Conservation (phyloP, 306 rosid species). For the Astragalus membranaceus region DNA sequence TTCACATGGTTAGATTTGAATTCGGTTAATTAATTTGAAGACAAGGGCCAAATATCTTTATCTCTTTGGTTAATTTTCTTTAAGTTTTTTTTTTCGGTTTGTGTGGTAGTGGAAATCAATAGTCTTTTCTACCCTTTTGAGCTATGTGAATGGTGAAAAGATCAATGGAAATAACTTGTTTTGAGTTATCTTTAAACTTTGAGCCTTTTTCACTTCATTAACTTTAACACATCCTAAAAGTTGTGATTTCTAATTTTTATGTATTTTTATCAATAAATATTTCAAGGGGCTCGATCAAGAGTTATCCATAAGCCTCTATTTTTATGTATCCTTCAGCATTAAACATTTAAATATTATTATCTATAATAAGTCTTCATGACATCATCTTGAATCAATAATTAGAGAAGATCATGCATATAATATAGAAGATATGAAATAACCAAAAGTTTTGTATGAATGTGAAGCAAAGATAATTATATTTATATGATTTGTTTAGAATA, state of each 20-base stretch:
- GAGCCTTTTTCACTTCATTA: constrained; percentile 12
- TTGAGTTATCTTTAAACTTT: constrained; percentile 20
- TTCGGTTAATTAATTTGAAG: not conserved
- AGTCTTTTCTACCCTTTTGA: constrained; percentile 24
- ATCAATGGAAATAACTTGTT: constrained; percentile 36
- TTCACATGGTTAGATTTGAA: too few relatives aligned
- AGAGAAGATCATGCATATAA: not conserved
- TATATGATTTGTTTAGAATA: constrained; percentile 17
- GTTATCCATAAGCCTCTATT: not conserved
- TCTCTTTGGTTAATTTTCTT: not conserved
- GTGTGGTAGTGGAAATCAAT: constrained; percentile 19
- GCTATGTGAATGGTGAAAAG: constrained; percentile 35
- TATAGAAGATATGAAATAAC: constrained; percentile 2
- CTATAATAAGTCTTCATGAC: not conserved
- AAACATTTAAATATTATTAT: not conserved
- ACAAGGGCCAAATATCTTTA: constrained; percentile 2
- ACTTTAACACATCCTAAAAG: not conserved
- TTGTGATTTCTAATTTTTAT: not conserved
- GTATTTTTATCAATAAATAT: not conserved
- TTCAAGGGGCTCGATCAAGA: not conserved
- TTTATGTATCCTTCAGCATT: not conserved
- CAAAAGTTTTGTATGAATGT: constrained; percentile 1
- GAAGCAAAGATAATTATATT: not conserved
- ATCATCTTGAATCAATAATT: constrained; percentile 19
- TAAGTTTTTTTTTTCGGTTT: constrained; percentile 9